phyloP scores from a whole-genome alignment of 2,329 filamentous ascomycete species.

The Aureobasidium sp. region DNA sequence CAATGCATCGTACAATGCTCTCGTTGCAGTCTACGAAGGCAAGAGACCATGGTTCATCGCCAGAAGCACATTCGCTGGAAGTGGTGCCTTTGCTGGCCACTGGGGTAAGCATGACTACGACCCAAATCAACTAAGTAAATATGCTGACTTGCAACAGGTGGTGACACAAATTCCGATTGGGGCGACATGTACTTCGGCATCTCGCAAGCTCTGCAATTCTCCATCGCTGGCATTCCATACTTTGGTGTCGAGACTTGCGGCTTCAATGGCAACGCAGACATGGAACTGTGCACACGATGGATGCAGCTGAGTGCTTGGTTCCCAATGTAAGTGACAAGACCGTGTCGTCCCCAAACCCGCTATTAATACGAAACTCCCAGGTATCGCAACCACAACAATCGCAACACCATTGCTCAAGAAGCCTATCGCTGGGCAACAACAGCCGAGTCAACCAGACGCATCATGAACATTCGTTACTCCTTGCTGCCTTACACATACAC shows the following conservation, averaged over 20 bases:
- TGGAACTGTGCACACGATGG: conserved; percentile 22
- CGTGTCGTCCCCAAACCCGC: no score
- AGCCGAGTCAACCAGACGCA: conserved; percentile 22
- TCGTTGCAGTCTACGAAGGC: conserved; percentile 9
- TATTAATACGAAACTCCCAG: background rate
- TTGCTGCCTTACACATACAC: conserved; percentile 26
- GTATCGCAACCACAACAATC: conserved; percentile 25
- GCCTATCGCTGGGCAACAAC: conserved; percentile 25
- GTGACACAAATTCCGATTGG: conserved; percentile 18
- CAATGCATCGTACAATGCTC: conserved; percentile 21
- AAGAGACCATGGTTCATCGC: conserved; percentile 18
- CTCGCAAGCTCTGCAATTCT: conserved; percentile 21
- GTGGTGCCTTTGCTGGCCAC: conserved; percentile 17
- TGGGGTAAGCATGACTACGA: conserved; percentile 5
- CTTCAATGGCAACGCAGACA: conserved; percentile 22
- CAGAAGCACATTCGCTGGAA: conserved; percentile 19
- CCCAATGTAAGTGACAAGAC: conserved; percentile 17
- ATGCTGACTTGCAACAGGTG: conserved; percentile 5
- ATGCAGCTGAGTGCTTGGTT: conserved; percentile 24
- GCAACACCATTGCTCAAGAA: conserved; percentile 25
- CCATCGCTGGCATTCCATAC: conserved; percentile 22
- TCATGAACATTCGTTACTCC: conserved; percentile 25
- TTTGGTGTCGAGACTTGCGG: conserved; percentile 24
- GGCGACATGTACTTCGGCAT: conserved; percentile 24
- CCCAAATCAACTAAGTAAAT: background rate